phyloP scores from a whole-genome alignment of 805 yeast genomes.

The Starmerella bombi region DNA sequence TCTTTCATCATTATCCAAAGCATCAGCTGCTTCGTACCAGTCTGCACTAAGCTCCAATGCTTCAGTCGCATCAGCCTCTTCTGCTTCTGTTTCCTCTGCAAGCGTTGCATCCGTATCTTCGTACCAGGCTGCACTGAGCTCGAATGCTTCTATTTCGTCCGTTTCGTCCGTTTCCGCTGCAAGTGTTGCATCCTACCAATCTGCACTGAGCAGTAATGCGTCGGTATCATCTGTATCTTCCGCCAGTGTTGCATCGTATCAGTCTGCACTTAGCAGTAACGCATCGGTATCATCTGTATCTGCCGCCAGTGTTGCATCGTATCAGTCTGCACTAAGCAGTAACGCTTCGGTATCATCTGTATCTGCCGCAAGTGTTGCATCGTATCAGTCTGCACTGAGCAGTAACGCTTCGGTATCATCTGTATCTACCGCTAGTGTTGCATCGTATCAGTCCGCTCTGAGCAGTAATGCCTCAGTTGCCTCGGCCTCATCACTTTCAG shows the following conservation, averaged over 20 bases:
- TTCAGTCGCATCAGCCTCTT: background rate
- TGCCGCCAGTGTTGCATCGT: background rate
- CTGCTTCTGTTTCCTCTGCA: background rate
- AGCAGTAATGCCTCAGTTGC: conserved; percentile 1
- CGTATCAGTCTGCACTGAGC: background rate
- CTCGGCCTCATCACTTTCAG: background rate
- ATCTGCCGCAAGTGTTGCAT: background rate
- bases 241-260: background rate
- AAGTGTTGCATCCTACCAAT: background rate
- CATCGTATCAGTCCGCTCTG: background rate
- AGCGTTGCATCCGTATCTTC: background rate
- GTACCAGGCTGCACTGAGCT: background rate
- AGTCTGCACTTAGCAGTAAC: conserved; percentile 1
- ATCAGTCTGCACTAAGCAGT: background rate
- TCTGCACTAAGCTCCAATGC: conserved; percentile 1
- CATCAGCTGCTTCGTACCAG: background rate
- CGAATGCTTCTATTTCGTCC: background rate
- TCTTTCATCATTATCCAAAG: background rate
- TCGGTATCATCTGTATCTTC: background rate
- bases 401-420: background rate
- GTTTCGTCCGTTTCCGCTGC: background rate
- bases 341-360: background rate
- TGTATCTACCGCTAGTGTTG: background rate
- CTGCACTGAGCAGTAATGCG: conserved; percentile 2
- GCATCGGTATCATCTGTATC: background rate